A percentile compares a stretch with the other conserved stretches of the same genome.
Conservation (phyloP, 441 rosid species). For the Adansonia gregorii region DNA sequence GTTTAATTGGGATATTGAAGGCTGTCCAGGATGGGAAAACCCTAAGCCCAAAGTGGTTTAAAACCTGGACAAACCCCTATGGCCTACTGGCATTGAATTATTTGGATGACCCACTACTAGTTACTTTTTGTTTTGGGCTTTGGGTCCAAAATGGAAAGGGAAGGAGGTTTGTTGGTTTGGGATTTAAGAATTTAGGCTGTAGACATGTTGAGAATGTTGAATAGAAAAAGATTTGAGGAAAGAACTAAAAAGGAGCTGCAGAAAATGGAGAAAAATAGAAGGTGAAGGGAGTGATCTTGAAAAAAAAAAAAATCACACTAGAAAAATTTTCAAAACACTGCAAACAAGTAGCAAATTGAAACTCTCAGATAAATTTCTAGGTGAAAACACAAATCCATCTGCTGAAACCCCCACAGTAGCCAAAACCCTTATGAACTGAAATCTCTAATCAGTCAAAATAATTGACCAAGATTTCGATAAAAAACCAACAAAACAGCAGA, state of each 20-base stretch:
- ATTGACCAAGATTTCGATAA: neutral
- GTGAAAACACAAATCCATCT: neutral
- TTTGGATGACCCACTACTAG: neutral
- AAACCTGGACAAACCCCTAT: neutral
- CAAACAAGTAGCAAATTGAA: neutral
- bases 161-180: neutral
- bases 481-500: neutral
- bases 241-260: neutral
- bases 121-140: neutral
- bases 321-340: neutral
- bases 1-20: neutral
- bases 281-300: too few relatives aligned
- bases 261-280: neutral
- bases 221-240: neutral
- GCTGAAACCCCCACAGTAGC: neutral
- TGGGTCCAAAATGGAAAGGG: conserved; percentile 4
- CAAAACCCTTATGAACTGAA: neutral
- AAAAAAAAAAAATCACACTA: neutral
- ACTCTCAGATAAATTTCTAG: neutral
- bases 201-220: conserved; percentile 13
- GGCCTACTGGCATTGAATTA: neutral
- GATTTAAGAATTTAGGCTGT: neutral
- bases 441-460: neutral
- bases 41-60: neutral
- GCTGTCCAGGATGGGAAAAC: neutral